phyloP scores from a whole-genome alignment of 306 rosid species.

The Heteromeles arbutifolia region DNA sequence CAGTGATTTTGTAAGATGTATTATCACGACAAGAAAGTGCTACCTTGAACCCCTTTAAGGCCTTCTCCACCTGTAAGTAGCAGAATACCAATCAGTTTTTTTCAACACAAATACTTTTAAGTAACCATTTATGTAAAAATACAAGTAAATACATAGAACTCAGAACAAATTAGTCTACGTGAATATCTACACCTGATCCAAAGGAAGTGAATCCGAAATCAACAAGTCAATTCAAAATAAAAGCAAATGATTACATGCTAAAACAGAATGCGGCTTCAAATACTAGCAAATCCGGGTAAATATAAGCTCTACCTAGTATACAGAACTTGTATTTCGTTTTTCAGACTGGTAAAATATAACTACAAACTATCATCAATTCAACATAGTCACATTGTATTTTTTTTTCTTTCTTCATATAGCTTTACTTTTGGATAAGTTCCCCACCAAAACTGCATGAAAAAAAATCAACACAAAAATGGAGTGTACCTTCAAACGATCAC shows the following conservation, averaged over 20 bases:
- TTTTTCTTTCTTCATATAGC: not conserved
- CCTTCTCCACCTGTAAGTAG: conserved; percentile 39
- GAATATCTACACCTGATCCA: too few relatives aligned
- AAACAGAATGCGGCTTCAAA: not conserved
- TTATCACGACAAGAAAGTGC: not conserved
- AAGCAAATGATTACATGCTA: too few relatives aligned
- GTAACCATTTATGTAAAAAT: too few relatives aligned
- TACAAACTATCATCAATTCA: not conserved
- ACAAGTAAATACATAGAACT: not conserved
- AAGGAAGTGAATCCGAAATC: too few relatives aligned
- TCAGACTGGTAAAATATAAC: not conserved
- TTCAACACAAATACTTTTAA: not conserved
- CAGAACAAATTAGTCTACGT: too few relatives aligned
- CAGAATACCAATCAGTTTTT: not conserved
- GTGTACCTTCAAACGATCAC: conserved; percentile 55
- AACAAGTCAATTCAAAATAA: not conserved
- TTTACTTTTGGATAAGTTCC: not conserved
- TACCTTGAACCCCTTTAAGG: conserved; percentile 46
- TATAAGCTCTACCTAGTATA: not conserved
- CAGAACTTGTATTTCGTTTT: not conserved
- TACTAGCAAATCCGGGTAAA: not conserved
- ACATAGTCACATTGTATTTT: not conserved
- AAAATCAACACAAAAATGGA: not conserved
- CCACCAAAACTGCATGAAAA: too few relatives aligned
- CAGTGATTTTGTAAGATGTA: conserved; percentile 35